Percentiles rank a stretch among this genome's conserved stretches.
These are phyloP conservation scores for Quercus dentata DNA, from an alignment of 306 rosid species.

Conservation along the genomic window DNA sequence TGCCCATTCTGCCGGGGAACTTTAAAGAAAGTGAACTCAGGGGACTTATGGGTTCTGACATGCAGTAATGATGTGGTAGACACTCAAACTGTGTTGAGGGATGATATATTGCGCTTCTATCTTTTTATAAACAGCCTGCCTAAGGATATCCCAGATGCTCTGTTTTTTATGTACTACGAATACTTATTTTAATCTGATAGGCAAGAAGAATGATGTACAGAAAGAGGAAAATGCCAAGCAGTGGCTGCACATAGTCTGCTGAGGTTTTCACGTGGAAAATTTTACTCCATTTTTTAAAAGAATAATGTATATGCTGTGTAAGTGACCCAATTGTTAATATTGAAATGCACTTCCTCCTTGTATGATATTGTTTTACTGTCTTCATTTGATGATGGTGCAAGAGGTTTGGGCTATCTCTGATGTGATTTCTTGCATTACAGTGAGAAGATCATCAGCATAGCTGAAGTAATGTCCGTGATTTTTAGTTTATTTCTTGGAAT, in stretches of 20 bases:
- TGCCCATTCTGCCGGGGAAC: conserved; percentile 88
- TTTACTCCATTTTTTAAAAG: background rate
- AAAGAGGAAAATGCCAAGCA: conserved; percentile 14
- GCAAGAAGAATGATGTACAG: conserved; percentile 16
- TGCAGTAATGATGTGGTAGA: conserved; percentile 52
- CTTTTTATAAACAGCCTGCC: conserved; percentile 69
- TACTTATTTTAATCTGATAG: conserved; percentile 40
- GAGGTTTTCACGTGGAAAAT: conserved; percentile 8
- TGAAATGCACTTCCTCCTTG: background rate
- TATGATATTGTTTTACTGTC: background rate
- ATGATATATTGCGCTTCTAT: conserved; percentile 53
- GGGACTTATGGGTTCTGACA: conserved; percentile 71
- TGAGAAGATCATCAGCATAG: background rate
- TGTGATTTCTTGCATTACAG: background rate
- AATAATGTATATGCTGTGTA: background rate
- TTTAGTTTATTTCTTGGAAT: background rate
- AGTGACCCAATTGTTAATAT: background rate
- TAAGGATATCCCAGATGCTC: conserved; percentile 52
- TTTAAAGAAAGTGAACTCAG: conserved; percentile 55
- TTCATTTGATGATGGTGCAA: background rate
- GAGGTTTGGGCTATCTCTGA: background rate
- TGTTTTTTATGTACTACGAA: conserved; percentile 56
- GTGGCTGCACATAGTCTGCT: conserved; percentile 25
- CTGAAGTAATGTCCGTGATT: background rate
- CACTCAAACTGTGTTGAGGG: conserved; percentile 44